phyloP scores from a whole-genome alignment of 306 rosid species.

The Ormosia semicastrata region DNA sequence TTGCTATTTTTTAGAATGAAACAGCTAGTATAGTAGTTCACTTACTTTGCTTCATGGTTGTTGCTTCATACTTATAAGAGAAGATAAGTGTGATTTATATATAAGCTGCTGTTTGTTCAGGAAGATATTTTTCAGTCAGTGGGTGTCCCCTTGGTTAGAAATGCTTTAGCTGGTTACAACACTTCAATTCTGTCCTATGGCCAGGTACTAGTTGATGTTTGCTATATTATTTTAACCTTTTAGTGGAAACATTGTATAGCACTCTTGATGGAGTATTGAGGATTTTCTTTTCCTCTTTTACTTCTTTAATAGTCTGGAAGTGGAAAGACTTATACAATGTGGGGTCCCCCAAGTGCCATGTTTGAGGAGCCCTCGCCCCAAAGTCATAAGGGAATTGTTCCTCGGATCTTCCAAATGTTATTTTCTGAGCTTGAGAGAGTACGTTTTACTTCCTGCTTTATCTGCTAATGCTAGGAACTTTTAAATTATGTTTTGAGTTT shows the following conservation, averaged over 20 bases:
- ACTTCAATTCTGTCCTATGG: constrained; percentile 84
- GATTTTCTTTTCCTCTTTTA: not conserved
- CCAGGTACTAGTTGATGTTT: constrained; percentile 59
- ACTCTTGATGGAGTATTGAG: not conserved
- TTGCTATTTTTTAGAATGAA: constrained; percentile 5
- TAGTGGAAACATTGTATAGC: not conserved
- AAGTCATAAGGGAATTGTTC: constrained; percentile 83
- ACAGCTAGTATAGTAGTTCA: not conserved
- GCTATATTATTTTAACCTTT: not conserved
- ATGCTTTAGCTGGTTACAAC: constrained; percentile 91
- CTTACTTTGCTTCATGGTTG: constrained; percentile 14
- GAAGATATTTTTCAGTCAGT: constrained; percentile 77
- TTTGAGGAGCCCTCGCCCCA: constrained; percentile 69
- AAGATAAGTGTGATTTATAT: constrained; percentile 21
- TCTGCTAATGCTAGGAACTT: not conserved
- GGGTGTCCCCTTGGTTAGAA: constrained; percentile 76
- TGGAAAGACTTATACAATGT: constrained; percentile 94
- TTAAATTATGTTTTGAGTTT: constrained; percentile 1
- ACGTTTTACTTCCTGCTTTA: constrained; percentile 25
- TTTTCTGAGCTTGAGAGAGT: constrained; percentile 83
- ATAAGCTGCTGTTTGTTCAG: constrained; percentile 46
- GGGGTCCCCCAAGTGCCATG: constrained; percentile 99
- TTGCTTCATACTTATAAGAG: constrained; percentile 1
- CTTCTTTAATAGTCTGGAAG: constrained; percentile 65
- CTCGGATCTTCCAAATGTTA: constrained; percentile 80